Evolutionary conservation across 1,139 yeast genomes (phyloP), one percentile per base, ranked within the genome.

Genomic region (Candida buenavistaensis): DNA sequence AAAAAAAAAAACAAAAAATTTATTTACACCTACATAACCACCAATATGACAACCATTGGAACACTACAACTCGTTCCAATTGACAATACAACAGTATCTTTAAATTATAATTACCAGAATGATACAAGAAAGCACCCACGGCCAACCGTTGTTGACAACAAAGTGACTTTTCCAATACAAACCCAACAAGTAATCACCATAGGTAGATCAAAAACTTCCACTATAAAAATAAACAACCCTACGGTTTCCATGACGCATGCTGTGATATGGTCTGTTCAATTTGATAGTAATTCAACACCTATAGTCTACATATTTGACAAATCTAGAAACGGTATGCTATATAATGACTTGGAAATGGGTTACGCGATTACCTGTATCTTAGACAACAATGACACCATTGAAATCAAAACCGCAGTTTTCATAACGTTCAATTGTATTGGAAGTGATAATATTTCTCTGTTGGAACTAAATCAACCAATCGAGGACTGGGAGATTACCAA

Each of bases 261-360:
- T 37, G 46, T 57, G 10, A 44, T 78, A 7, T 77, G 81, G 78
- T 55, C 62, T 0, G 62, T 73, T 2, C 53, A 68, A 29, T 80
- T 80, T 47, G 84, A 80, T 46, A 63, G 64, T 0, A 54, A 58
- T 5, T 62, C 71, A 4, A 48, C 63, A 1, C 78, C 80, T 0
- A 47, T 76, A 41, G 65, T 70, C n/a, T 80, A 80, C 46, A 45
- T 81, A 13, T 68, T 67, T 40, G 85, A 80, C 45, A 39, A 54
- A 1, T 78, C 86, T 3, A 51, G 70, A 28, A 80, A 80, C 54
- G 84, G 84, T 1, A 68, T 77, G 0, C 59, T 48, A 30, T 49
- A 77, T 4, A 78, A 80, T 47, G 68, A 63, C 0, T 24, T 28
- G 3, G 48, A 51, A 19, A 36, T 75, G 23, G 58, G 59, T 6